Evolutionary conservation across 148 eudicot species (phyloP).

Genomic region (Linanthus parryae): DNA sequence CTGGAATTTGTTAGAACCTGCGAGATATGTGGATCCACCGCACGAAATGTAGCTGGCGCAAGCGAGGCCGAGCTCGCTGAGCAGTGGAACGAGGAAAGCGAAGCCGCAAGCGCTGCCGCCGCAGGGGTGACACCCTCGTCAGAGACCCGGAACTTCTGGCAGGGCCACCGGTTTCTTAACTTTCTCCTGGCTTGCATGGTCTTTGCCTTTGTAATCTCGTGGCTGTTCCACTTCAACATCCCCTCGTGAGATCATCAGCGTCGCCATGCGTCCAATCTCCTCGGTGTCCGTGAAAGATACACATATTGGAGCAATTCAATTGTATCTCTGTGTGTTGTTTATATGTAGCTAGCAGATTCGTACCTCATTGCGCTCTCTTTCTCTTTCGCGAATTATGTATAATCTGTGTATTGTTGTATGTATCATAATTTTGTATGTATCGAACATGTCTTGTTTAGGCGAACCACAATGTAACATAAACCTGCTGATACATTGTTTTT

Average conservation of each 20-base stretch:
- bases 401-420: no score
- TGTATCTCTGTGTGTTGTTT: no score
- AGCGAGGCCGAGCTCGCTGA: neutral
- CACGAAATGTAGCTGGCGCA: neutral
- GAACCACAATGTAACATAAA: no score
- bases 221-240: slow-evolving; percentile 8
- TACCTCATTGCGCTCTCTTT: no score
- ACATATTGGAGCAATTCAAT: no score
- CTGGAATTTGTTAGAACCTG: slow-evolving; percentile 7
- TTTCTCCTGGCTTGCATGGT: slow-evolving; percentile 16
- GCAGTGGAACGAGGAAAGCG: neutral
- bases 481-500: no score
- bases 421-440: no score
- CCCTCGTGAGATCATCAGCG: slow-evolving; percentile 8
- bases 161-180: slow-evolving; percentile 13
- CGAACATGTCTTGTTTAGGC: no score
- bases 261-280: no score
- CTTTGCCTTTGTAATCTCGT: slow-evolving; percentile 12
- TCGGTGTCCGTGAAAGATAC: no score
- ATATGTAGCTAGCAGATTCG: no score
- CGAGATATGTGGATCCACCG: slow-evolving; percentile 1
- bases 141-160: slow-evolving; percentile 9
- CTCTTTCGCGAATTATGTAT: no score
- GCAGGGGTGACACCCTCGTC: neutral
- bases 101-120: neutral